Evolutionary conservation across 768 basidiomycete genomes (phyloP), one percentile per base, ranked within the genome.

Genomic region (Strobilomyces echinocephalus): DNA sequence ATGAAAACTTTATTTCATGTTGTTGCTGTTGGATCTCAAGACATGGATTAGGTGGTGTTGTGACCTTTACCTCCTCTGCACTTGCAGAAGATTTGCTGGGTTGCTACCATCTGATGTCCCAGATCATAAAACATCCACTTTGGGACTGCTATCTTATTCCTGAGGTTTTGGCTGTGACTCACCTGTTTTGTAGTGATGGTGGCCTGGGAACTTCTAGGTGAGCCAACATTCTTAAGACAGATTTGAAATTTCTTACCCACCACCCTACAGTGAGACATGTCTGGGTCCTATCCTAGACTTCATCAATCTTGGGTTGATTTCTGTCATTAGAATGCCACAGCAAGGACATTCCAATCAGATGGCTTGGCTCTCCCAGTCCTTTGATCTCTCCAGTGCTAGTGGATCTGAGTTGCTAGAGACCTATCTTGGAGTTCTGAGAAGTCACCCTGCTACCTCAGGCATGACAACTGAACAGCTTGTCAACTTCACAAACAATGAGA

Each of bases 71-170:
- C 16, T 77, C 88, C 1, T 71, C 71, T 49, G 84, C 81, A 18
- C 73, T 91, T 44, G 56, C 76, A 12, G 76, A 79, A 34, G 75
- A 85, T 61, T 79, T 81, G 6, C 48, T 74, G 34, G 79, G 74
- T 14, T 67, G 81, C 11, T 67, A 73, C 39, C 64, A 78, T 15
- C 68, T 76, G 10, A 80, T 91, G 39, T 69, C 65, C 20, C 72
- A 79, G 59, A 67, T 87, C 14, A 67, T 73, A 50, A 72, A 77
- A 38, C 87, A 90, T 60, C 84, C 82, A 21, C 62, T 85, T 16
- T 91, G 88, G 87, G 71, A 72, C 11, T 81, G 81, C 49, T 90
- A 84, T 63, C 72, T 91, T 21, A 63, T 83, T 8, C 87, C 89
- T 8, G 74, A 78, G 49, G 81, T 80, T 16, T 68, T 91, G 28